phyloP scores from a whole-genome alignment of 768 basidiomycete genomes.

The Saitozyma podzolica region DNA sequence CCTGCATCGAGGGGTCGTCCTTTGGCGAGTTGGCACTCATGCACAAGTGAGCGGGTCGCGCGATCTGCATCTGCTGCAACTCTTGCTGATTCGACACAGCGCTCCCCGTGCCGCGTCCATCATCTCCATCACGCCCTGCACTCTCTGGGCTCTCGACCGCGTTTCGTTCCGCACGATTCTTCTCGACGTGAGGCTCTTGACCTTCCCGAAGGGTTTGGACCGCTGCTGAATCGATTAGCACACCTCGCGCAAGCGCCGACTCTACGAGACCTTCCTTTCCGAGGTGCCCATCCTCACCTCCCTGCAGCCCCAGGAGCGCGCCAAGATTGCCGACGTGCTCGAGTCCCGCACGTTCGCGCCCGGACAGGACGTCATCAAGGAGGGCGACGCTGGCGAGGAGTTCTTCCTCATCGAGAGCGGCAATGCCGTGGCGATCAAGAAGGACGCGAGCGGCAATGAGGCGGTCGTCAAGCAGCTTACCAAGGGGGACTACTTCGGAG shows the following conservation, averaged over 20 bases:
- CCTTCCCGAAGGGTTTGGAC: neutral
- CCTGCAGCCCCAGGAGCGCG: conserved; percentile 80
- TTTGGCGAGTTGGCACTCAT: conserved; percentile 97
- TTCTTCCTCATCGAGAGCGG: conserved; percentile 98
- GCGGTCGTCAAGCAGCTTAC: conserved; percentile 67
- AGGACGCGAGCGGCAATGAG: conserved; percentile 58
- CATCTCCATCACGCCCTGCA: conserved; percentile 70
- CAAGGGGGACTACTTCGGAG: conserved; percentile 98
- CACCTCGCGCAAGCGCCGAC: conserved; percentile 82
- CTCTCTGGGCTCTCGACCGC: conserved; percentile 92
- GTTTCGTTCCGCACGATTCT: conserved; percentile 98
- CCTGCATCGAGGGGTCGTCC: conserved; percentile 77
- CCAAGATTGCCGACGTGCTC: conserved; percentile 96
- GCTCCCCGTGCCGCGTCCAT: conserved; percentile 95
- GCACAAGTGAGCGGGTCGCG: conserved; percentile 65
- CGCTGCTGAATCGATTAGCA: conserved; percentile 53
- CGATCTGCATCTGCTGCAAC: neutral
- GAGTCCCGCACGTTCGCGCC: conserved; percentile 77
- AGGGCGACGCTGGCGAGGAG: conserved; percentile 94
- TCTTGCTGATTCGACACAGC: conserved; percentile 25
- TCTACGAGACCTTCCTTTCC: conserved; percentile 96
- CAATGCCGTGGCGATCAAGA: conserved; percentile 81
- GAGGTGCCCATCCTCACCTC: conserved; percentile 83
- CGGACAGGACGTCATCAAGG: conserved; percentile 81
- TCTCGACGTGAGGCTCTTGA: conserved; percentile 60